phyloP scores from a whole-genome alignment of 495 filamentous ascomycete genomes.

The Amphirosellinia nigrospora region DNA sequence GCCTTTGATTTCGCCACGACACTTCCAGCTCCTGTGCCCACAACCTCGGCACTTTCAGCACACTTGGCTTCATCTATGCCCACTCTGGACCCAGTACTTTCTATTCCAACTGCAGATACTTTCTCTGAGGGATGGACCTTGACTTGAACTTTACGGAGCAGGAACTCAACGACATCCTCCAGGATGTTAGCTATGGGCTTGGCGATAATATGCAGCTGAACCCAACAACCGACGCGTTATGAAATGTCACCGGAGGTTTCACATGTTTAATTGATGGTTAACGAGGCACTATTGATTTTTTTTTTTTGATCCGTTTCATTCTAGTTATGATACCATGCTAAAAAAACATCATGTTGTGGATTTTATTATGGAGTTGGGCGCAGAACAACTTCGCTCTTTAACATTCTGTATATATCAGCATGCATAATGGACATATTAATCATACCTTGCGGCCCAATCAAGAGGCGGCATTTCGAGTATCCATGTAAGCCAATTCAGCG shows the following conservation, averaged over 20 bases:
- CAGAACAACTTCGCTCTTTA: neutral
- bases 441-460: neutral
- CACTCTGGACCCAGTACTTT: conserved; percentile 4
- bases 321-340: conserved; percentile 35
- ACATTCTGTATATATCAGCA: conserved; percentile 8
- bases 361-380: neutral
- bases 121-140: conserved; percentile 33
- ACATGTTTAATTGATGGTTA: conserved; percentile 21
- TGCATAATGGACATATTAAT: conserved; percentile 2
- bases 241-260: neutral
- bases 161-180: conserved; percentile 48
- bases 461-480: neutral
- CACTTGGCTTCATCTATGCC: conserved; percentile 8
- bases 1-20: conserved; percentile 1
- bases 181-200: conserved; percentile 39
- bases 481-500: neutral
- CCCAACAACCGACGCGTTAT: neutral
- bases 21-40: conserved; percentile 2
- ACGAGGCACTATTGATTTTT: neutral
- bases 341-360: conserved; percentile 36
- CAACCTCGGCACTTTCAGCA: conserved; percentile 9
- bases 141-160: conserved; percentile 43
- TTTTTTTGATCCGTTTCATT: conserved; percentile 8
- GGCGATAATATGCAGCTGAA: conserved; percentile 19
- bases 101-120: conserved; percentile 15